phyloP scores from a whole-genome alignment of 345 rosid species.

The Salix exigua region DNA sequence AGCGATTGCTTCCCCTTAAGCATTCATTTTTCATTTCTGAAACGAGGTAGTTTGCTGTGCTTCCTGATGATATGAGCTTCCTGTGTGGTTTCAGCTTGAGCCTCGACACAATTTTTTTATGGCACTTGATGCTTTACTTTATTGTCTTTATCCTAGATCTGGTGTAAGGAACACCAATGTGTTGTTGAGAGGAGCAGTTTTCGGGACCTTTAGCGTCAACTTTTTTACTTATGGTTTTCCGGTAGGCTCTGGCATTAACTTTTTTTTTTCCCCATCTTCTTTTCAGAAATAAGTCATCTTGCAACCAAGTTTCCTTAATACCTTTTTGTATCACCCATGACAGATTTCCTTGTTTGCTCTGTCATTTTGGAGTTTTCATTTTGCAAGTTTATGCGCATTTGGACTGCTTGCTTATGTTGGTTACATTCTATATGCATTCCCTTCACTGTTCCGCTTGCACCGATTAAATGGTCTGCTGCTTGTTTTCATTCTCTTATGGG shows the following conservation, averaged over 20 bases:
- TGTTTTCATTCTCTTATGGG: conserved; percentile 46
- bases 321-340: neutral
- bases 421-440: conserved; percentile 40
- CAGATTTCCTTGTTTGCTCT: conserved; percentile 44
- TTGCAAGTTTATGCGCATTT: conserved; percentile 47
- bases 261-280: neutral
- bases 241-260: conserved; percentile 18
- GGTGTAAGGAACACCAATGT: conserved; percentile 31
- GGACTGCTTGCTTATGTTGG: conserved; percentile 50
- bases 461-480: conserved; percentile 42
- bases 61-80: neutral
- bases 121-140: neutral
- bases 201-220: conserved; percentile 43
- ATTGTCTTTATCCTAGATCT: conserved; percentile 25
- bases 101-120: neutral
- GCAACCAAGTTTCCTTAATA: neutral
- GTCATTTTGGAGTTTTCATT: conserved; percentile 44
- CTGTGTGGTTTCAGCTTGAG: neutral
- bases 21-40: conserved; percentile 40
- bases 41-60: conserved; percentile 31
- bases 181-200: conserved; percentile 33
- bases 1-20: conserved; percentile 42
- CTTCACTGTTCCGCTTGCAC: conserved; percentile 44
- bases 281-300: neutral
- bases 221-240: conserved; percentile 51